Evolutionary conservation across 2,329 filamentous ascomycete genomes (phyloP), one percentile per base, ranked within the genome.

Genomic region (Beauveria sp.): DNA sequence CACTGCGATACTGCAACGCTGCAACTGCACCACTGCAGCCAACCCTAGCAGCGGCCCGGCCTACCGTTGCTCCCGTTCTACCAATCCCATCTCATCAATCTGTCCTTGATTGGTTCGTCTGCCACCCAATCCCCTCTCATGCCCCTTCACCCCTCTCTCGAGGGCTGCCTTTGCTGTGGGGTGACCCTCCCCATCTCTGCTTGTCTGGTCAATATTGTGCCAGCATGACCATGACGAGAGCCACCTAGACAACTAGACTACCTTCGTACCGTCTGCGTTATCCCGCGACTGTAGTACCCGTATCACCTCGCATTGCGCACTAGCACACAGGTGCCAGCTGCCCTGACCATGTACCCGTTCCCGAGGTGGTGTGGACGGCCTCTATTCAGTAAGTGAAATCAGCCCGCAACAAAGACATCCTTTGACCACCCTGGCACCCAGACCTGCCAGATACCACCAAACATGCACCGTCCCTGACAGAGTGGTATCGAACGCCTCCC

Each of bases 121-220:
- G 48, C 50, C 57, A 47, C 41, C 22, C 46, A 37, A 52, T 52
- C 26, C 30, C 34, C 34, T 37, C 34, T 37, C 34, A 37, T 37
- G 34, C 34, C 34, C 34, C 41, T 43, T 20, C 20, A 12, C 48
- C 56, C 56, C 56, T 51, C 56, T 43, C 47, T 59, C 56, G 50
- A 51, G 57, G 46, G 50, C 57, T 59, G 56, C 56, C 46, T 59
- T 59, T 28, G 16, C 50, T 53, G 57, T 59, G 57, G 57, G 37
- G 56, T 40, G 34, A 10, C 22, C 10, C 50, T 34, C 24, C 24
- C 46, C 47, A 37, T 28, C 34, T 22, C 22, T 34, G 30, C 34
- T 37, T 58, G 30, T 51, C 30, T 51, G 47, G 37, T 51, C 46
- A 48, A 30, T 41, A 41, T 48, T 59, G 20, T 52, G 47, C 56